A percentile compares a stretch with the other conserved stretches of the same genome.
Conservation (phyloP, 306 rosid species). For the Alnus glutinosa region DNA sequence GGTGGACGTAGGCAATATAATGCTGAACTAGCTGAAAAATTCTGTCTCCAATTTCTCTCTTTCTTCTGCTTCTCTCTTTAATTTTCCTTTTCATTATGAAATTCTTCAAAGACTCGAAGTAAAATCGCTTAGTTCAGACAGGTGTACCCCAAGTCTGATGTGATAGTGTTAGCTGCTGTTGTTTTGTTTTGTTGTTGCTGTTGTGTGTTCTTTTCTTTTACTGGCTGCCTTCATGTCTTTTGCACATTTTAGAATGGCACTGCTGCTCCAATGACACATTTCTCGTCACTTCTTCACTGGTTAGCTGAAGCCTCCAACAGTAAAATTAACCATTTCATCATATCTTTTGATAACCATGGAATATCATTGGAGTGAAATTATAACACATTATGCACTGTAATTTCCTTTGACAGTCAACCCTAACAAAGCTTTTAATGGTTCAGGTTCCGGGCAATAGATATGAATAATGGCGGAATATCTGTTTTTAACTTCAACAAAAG, state of each 20-base stretch:
- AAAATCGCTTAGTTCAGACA: neutral
- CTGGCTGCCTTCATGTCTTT: neutral
- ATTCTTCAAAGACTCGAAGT: neutral
- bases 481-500: slow-evolving; percentile 62
- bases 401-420: slow-evolving; percentile 7
- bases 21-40: too few species aligned
- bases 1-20: too few species aligned
- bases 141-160: neutral
- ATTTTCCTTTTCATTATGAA: too few species aligned
- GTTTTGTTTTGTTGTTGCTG: neutral
- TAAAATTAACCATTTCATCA: neutral
- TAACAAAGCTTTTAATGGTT: slow-evolving; percentile 28
- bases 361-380: neutral
- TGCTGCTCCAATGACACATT: neutral
- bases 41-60: too few species aligned
- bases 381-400: neutral
- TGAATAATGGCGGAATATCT: slow-evolving; percentile 70
- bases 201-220: neutral
- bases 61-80: too few species aligned
- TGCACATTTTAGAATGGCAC: neutral
- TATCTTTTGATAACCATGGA: neutral
- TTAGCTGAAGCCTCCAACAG: neutral
- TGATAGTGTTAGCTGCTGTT: neutral
- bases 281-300: neutral
- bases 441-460: slow-evolving; percentile 70